Evolutionary conservation across 352 stramenopile genomes (phyloP).

Genomic region (Globisporangium apiculatum): DNA sequence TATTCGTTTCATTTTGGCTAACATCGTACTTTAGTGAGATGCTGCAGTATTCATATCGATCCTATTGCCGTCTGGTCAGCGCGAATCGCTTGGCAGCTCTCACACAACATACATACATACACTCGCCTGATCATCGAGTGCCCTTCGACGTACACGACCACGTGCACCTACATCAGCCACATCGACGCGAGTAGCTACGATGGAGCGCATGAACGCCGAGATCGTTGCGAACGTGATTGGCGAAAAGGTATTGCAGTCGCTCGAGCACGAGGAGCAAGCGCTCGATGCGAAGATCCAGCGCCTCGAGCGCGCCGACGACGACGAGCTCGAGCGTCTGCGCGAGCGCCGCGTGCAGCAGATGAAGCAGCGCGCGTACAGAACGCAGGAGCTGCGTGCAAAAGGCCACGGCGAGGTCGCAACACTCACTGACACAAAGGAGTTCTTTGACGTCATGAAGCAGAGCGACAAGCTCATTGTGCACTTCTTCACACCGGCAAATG

Average conservation of each 20-base stretch:
- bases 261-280: conserved; percentile 80
- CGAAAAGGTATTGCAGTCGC: conserved; percentile 82
- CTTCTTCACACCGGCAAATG: conserved; percentile 93
- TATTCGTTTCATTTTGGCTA: too few species aligned
- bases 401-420: conserved; percentile 87
- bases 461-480: conserved; percentile 91
- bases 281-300: conserved; percentile 82
- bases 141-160: too few species aligned
- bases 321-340: conserved; percentile 84
- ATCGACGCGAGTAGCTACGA: conserved; percentile 12
- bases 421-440: conserved; percentile 90
- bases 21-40: too few species aligned
- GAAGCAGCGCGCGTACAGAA: conserved; percentile 57
- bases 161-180: too few species aligned
- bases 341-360: conserved; percentile 74
- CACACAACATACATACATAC: neutral
- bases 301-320: conserved; percentile 82
- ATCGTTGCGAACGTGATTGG: conserved; percentile 74
- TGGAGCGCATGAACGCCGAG: conserved; percentile 67
- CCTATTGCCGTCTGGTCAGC: too few species aligned
- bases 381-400: conserved; percentile 67
- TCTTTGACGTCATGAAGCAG: conserved; percentile 93
- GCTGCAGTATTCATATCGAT: too few species aligned
- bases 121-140: neutral
- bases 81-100: too few species aligned